A percentile compares a stretch with the other conserved stretches of the same genome.
Conservation (phyloP, 208 protist genomes). For the Trypanosoma cruzi region DNA sequence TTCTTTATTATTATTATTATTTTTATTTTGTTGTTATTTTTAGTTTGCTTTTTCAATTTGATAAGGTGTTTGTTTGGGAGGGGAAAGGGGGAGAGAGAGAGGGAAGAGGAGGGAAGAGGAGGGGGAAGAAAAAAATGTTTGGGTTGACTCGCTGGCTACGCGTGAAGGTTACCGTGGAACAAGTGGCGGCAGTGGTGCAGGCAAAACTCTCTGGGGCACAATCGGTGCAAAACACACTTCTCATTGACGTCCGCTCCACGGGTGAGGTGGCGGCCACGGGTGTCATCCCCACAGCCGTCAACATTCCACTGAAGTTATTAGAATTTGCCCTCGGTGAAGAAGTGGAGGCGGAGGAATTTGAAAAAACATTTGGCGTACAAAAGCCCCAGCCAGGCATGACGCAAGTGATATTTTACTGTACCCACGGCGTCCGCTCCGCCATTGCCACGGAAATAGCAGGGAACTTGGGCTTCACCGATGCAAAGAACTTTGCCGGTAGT, state of each 20-base stretch:
- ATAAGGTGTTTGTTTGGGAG: too few relatives aligned
- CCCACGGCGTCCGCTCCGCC: slow-evolving; percentile 65
- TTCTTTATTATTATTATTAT: not conserved
- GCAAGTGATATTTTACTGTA: slow-evolving; percentile 79
- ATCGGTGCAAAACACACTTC: slow-evolving; percentile 34
- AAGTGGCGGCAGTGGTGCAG: slow-evolving; percentile 62
- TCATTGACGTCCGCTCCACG: slow-evolving; percentile 81
- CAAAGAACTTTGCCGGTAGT: slow-evolving; percentile 59
- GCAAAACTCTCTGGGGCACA: slow-evolving; percentile 38
- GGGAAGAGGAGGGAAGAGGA: too few relatives aligned
- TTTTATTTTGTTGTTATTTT: slow-evolving; percentile 11
- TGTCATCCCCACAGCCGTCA: slow-evolving; percentile 69
- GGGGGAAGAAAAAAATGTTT: slow-evolving; percentile 29
- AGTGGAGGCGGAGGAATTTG: slow-evolving; percentile 56
- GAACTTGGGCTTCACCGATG: slow-evolving; percentile 52
- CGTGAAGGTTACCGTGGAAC: slow-evolving; percentile 45
- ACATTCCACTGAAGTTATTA: slow-evolving; percentile 68
- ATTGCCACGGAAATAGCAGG: slow-evolving; percentile 66
- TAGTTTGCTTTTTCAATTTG: slow-evolving; percentile 3
- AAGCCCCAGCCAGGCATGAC: slow-evolving; percentile 42
- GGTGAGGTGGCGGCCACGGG: slow-evolving; percentile 65
- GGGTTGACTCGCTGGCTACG: slow-evolving; percentile 8
- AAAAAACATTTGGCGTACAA: slow-evolving; percentile 38
- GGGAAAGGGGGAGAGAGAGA: too few relatives aligned
- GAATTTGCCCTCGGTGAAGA: slow-evolving; percentile 39